Evolutionary conservation across 495 filamentous ascomycete species (phyloP).

Genomic region (Pseudomonodictys pantanalensis): DNA sequence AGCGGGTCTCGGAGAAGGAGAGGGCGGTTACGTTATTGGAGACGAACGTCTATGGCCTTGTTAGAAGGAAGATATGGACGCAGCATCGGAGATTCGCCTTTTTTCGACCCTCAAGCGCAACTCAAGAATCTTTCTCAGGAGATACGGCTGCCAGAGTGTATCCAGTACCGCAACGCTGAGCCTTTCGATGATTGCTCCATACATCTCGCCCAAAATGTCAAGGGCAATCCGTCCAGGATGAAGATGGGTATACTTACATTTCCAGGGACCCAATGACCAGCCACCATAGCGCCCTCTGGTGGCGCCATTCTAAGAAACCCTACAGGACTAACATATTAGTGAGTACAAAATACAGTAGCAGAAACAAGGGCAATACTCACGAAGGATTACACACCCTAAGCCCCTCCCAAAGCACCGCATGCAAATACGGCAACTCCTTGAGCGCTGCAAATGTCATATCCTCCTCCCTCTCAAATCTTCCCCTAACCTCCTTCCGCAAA

Average conservation of each 20-base stretch:
- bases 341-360: neutral
- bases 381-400: slow-evolving; percentile 52
- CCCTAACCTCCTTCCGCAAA: slow-evolving; percentile 24
- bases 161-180: too few relatives aligned
- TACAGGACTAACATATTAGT: neutral
- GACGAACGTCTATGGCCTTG: slow-evolving; percentile 3
- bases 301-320: slow-evolving; percentile 18
- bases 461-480: slow-evolving; percentile 10
- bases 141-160: too few relatives aligned
- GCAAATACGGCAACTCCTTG: slow-evolving; percentile 43
- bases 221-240: too few relatives aligned
- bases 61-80: neutral
- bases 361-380: neutral
- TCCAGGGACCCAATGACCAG: slow-evolving; percentile 40
- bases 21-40: neutral
- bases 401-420: slow-evolving; percentile 50
- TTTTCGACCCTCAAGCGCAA: too few relatives aligned
- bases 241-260: slow-evolving; percentile 21
- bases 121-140: too few relatives aligned
- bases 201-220: too few relatives aligned
- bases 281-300: slow-evolving; percentile 41
- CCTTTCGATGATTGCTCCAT: too few relatives aligned
- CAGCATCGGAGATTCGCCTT: too few relatives aligned
- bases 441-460: slow-evolving; percentile 36
- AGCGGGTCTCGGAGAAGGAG: slow-evolving; percentile 19